Conservation (phyloP, 305 asterid species). For the Petunia hybrid region DNA sequence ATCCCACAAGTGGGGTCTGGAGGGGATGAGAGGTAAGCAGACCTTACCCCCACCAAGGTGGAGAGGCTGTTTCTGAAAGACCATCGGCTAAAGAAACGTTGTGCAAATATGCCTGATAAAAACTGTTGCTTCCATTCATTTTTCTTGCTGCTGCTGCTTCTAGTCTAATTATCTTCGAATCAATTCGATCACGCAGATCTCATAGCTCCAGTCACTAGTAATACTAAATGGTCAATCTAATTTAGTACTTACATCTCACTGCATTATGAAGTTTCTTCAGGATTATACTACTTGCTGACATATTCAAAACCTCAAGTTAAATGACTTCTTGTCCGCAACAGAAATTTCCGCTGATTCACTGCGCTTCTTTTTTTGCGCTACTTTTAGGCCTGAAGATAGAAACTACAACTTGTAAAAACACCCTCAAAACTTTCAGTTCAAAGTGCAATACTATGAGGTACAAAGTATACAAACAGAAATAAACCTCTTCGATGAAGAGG, state of each 20-base stretch:
- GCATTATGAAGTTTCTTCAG: not conserved
- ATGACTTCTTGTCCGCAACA: not conserved
- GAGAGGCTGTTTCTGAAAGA: too few species aligned
- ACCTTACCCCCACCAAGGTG: too few species aligned
- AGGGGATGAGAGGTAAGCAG: too few species aligned
- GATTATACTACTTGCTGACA: not conserved
- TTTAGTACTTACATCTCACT: not conserved
- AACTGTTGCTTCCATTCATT: not conserved
- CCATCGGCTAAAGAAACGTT: too few species aligned
- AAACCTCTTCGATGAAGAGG: slow-evolving; percentile 54
- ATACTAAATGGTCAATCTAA: too few species aligned
- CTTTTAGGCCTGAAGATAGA: slow-evolving; percentile 2
- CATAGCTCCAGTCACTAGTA: too few species aligned
- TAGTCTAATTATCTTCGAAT: not conserved
- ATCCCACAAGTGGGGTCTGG: too few species aligned
- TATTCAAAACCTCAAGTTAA: not conserved
- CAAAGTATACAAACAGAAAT: slow-evolving; percentile 33
- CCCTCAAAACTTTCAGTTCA: not conserved
- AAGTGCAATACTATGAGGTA: not conserved
- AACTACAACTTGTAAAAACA: not conserved
- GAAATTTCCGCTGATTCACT: not conserved
- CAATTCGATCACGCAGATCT: not conserved
- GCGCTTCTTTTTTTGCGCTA: not conserved
- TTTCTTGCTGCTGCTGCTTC: not conserved
- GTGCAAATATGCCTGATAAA: not conserved